Percentiles rank a stretch among this genome's conserved stretches.
Conservation (phyloP, 2,329 filamentous ascomycete genomes). For the Aspergillus ustus region DNA sequence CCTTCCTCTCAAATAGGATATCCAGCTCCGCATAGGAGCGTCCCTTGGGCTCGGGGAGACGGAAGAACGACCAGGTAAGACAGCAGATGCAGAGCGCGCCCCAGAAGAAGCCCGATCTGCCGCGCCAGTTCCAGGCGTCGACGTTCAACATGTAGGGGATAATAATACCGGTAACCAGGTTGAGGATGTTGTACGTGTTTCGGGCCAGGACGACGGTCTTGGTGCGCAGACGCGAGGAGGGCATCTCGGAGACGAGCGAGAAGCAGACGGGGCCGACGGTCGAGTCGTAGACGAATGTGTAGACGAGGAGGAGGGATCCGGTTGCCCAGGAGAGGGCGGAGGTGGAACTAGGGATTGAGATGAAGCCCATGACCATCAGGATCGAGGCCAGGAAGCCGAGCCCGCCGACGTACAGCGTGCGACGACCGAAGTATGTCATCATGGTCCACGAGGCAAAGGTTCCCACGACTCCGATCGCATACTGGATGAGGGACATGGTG, state of each 20-base stretch:
- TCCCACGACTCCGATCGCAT: slow-evolving; percentile 62
- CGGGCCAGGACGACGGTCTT: slow-evolving; percentile 1
- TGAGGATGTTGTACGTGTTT: background rate
- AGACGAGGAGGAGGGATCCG: slow-evolving; percentile 56
- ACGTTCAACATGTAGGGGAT: slow-evolving; percentile 42
- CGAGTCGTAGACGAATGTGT: slow-evolving; percentile 56
- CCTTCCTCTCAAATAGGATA: slow-evolving; percentile 33
- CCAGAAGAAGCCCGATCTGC: slow-evolving; percentile 41
- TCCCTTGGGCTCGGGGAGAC: slow-evolving; percentile 37
- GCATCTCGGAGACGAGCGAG: slow-evolving; percentile 54
- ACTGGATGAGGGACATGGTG: slow-evolving; percentile 56
- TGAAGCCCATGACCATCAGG: slow-evolving; percentile 32
- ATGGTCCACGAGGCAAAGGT: slow-evolving; percentile 56
- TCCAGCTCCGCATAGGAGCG: slow-evolving; percentile 37
- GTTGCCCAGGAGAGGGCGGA: slow-evolving; percentile 39
- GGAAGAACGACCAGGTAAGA: slow-evolving; percentile 36
- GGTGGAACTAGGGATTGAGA: slow-evolving; percentile 23
- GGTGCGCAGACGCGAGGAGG: background rate
- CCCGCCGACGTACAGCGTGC: slow-evolving; percentile 43
- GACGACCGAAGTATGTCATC: slow-evolving; percentile 45
- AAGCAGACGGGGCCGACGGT: slow-evolving; percentile 61
- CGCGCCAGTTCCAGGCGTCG: slow-evolving; percentile 33
- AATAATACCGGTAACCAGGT: slow-evolving; percentile 33
- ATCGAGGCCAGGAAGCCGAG: slow-evolving; percentile 26
- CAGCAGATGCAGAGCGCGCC: slow-evolving; percentile 30